Evolutionary conservation across 2,329 filamentous ascomycete genomes (phyloP).

Genomic region (Epichloe brachyelytri): DNA sequence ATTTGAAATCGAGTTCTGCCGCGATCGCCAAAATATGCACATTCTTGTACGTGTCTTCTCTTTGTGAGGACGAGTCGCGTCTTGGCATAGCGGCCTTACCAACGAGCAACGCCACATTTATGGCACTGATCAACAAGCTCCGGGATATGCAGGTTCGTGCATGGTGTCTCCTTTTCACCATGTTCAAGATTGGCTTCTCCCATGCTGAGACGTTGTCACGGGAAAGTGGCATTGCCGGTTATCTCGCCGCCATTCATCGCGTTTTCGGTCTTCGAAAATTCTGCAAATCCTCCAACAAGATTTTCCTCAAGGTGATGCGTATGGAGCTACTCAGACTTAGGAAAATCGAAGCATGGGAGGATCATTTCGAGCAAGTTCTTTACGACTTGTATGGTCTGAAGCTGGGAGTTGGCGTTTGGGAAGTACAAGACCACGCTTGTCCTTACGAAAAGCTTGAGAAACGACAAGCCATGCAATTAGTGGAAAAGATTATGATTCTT

Average conservation of each 20-base stretch:
- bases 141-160: slow-evolving; percentile 77
- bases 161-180: slow-evolving; percentile 77
- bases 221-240: slow-evolving; percentile 63
- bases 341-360: slow-evolving; percentile 69
- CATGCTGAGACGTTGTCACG: slow-evolving; percentile 45
- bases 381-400: slow-evolving; percentile 75
- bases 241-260: slow-evolving; percentile 70
- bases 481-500: slow-evolving; percentile 72
- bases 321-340: slow-evolving; percentile 68
- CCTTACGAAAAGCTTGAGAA: slow-evolving; percentile 65
- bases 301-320: slow-evolving; percentile 81
- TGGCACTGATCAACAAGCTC: slow-evolving; percentile 48
- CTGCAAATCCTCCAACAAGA: slow-evolving; percentile 74
- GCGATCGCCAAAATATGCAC: slow-evolving; percentile 60
- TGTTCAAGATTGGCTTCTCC: slow-evolving; percentile 68
- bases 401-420: slow-evolving; percentile 53
- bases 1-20: slow-evolving; percentile 59
- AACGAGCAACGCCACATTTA: slow-evolving; percentile 41
- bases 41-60: slow-evolving; percentile 64
- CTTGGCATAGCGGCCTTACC: slow-evolving; percentile 57
- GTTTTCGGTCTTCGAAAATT: slow-evolving; percentile 72
- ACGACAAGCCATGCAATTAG: slow-evolving; percentile 64
- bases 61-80: slow-evolving; percentile 77
- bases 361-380: slow-evolving; percentile 73
- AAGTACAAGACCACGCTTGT: slow-evolving; percentile 69